Conservation (phyloP, 148 eudicot species). For the Diospyros lotus region DNA sequence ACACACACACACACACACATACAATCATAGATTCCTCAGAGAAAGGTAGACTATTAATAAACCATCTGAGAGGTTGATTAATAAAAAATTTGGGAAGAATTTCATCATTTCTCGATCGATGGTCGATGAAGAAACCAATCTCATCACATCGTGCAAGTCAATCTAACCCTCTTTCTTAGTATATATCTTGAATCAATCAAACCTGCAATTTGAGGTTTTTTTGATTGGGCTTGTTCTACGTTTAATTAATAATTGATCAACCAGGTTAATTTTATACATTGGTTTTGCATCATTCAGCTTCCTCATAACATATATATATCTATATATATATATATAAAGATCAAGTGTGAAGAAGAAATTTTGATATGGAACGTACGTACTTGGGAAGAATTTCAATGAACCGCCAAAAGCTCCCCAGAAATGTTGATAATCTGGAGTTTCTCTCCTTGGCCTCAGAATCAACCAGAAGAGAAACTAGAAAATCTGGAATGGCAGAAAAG, state of each 20-base stretch:
- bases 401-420: not conserved
- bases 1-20: too few relatives aligned
- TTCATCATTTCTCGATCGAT: not conserved
- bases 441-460: not conserved
- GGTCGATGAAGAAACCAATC: not conserved
- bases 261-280: not conserved
- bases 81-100: too few relatives aligned
- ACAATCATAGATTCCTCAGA: too few relatives aligned
- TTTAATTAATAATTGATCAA: not conserved
- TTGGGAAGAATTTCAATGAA: not conserved
- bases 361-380: not conserved
- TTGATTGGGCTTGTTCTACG: not conserved
- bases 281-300: not conserved
- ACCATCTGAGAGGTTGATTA: too few relatives aligned
- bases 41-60: too few relatives aligned
- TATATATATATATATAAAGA: not conserved
- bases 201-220: not conserved
- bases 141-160: not conserved
- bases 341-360: not conserved
- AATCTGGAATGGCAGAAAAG: not conserved
- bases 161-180: not conserved
- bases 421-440: conserved; percentile 5
- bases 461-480: not conserved
- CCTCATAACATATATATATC: too few relatives aligned
- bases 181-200: not conserved